Evolutionary conservation across 2,329 filamentous ascomycete genomes (phyloP).

Genomic region (Fusarium sp.): DNA sequence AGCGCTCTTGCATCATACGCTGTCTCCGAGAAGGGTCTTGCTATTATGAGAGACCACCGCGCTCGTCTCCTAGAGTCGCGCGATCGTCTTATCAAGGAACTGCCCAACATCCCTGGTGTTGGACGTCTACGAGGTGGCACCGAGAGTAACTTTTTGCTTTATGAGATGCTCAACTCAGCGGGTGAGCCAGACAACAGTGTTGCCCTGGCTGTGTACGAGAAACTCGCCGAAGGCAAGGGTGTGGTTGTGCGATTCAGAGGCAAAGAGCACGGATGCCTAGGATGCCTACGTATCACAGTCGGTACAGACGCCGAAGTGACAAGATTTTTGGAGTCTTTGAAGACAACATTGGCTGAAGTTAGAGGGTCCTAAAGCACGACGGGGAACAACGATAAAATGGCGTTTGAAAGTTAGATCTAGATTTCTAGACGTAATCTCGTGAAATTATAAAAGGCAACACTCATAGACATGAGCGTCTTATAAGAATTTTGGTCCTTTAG

Average conservation of each 20-base stretch:
- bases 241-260: conserved; percentile 95
- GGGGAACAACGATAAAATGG: conserved; percentile 23
- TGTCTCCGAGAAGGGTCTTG: conserved; percentile 73
- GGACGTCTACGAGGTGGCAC: conserved; percentile 83
- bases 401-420: conserved; percentile 40
- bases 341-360: conserved; percentile 60
- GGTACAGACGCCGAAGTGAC: conserved; percentile 90
- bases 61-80: conserved; percentile 80
- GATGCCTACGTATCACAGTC: conserved; percentile 90
- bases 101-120: conserved; percentile 81
- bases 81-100: conserved; percentile 76
- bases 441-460: conserved; percentile 41
- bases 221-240: conserved; percentile 83
- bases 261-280: conserved; percentile 88
- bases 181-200: conserved; percentile 82
- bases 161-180: conserved; percentile 80
- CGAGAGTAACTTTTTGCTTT: conserved; percentile 89
- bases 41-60: conserved; percentile 77
- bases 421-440: conserved; percentile 43
- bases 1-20: conserved; percentile 82
- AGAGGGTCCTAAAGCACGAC: conserved; percentile 38
- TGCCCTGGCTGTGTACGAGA: conserved; percentile 84
- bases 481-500: conserved; percentile 21
- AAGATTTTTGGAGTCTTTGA: conserved; percentile 77
- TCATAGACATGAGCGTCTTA: conserved; percentile 33